Conservation (phyloP, 495 filamentous ascomycete genomes). For the Poronia punctata region DNA sequence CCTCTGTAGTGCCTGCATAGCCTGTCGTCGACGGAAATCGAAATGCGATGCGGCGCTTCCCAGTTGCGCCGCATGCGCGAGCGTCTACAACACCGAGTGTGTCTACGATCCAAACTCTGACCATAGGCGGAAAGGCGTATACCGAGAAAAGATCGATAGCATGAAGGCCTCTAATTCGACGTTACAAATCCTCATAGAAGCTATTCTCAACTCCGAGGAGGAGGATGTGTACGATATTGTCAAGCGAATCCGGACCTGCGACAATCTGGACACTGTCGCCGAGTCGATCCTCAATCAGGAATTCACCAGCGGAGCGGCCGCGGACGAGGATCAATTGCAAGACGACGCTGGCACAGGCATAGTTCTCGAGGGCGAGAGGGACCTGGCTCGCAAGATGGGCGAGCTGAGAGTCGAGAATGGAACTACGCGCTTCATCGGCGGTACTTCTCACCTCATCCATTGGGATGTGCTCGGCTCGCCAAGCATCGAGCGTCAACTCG, state of each 20-base stretch:
- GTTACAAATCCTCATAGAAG: constrained; percentile 84
- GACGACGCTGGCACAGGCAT: constrained; percentile 33
- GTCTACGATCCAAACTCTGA: constrained; percentile 95
- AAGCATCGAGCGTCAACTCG: constrained; percentile 42
- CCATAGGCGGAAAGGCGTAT: constrained; percentile 92
- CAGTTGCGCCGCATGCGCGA: constrained; percentile 88
- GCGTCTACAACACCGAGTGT: constrained; percentile 89
- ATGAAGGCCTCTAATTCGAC: constrained; percentile 83
- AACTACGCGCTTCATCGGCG: constrained; percentile 85
- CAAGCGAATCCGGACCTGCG: constrained; percentile 81
- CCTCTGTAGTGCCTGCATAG: constrained; percentile 63
- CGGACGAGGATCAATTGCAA: constrained; percentile 35
- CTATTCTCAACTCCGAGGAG: constrained; percentile 80
- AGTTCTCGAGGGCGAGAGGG: constrained; percentile 68
- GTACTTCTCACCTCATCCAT: constrained; percentile 90
- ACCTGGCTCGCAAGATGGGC: constrained; percentile 88
- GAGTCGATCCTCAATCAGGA: constrained; percentile 61
- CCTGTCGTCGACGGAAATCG: constrained; percentile 82
- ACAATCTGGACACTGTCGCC: constrained; percentile 84
- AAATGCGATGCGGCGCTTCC: constrained; percentile 95
- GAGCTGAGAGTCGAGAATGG: constrained; percentile 83
- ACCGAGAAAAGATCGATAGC: constrained; percentile 88
- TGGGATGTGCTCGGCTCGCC: constrained; percentile 46
- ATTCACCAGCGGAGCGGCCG: constrained; percentile 31
- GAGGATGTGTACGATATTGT: constrained; percentile 78